Percentiles rank a stretch among this genome's conserved stretches.
Evolutionary conservation across 257 asterid genomes (phyloP).

Genomic region (Eucommia ulmoides): DNA sequence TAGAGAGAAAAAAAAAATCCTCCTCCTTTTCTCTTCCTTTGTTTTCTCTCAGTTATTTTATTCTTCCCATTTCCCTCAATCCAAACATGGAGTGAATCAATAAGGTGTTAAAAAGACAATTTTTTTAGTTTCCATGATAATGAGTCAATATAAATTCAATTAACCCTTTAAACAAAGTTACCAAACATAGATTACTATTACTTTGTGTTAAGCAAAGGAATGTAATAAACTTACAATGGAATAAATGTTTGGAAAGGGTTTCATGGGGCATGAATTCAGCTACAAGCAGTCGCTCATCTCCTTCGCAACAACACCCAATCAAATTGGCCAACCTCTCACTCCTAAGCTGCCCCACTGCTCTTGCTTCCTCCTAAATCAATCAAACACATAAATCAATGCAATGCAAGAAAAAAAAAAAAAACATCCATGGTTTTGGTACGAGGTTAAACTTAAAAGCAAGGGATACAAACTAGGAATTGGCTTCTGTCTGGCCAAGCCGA

Average conservation of each 20-base stretch:
- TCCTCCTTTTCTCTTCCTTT: too few species aligned
- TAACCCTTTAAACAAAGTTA: too few species aligned
- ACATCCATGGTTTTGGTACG: neutral
- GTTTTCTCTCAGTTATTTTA: too few species aligned
- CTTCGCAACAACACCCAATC: slow-evolving; percentile 36
- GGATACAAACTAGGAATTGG: slow-evolving; percentile 28
- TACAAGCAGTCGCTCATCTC: slow-evolving; percentile 32
- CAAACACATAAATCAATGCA: slow-evolving; percentile 1
- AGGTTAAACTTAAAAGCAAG: neutral
- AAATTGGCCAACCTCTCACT: slow-evolving; percentile 32
- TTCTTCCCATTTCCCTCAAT: too few species aligned
- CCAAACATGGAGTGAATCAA: too few species aligned
- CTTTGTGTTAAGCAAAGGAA: too few species aligned
- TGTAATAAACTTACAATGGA: slow-evolving; percentile 28
- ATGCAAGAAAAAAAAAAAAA: neutral
- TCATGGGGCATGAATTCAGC: slow-evolving; percentile 43
- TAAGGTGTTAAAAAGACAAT: too few species aligned
- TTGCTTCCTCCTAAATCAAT: slow-evolving; percentile 29
- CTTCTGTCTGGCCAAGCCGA: slow-evolving; percentile 47
- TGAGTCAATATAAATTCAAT: too few species aligned
- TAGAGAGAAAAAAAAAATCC: too few species aligned
- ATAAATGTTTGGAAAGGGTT: slow-evolving; percentile 34
- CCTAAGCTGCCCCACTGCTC: slow-evolving; percentile 33
- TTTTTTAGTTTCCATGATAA: too few species aligned
- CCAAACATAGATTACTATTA: too few species aligned